Evolutionary conservation across 2,329 filamentous ascomycete genomes (phyloP), one percentile per base, ranked within the genome.

Genomic region (Fusarium agapanthi): DNA sequence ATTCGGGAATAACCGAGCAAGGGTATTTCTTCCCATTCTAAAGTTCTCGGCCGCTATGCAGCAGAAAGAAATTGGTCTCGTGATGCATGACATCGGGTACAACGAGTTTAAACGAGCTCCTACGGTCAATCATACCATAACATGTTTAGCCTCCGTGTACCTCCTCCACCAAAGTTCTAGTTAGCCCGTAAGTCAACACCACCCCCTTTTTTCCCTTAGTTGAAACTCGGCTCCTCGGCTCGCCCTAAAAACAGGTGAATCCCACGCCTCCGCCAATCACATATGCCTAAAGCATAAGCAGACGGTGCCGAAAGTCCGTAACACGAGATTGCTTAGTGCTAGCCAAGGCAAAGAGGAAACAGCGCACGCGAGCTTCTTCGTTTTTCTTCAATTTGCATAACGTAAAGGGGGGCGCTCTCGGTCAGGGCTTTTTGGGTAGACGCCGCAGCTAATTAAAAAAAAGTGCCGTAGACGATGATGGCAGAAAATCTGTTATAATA

Each of bases 281-380:
- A 7, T 11, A 1, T 1, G 4, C 1, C 1, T 5, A 22, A 4
- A 37, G 38, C 22, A 35, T 67, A 67, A 67, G 40, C 57, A 67
- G 37, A 47, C 32, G 62, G 62, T 67, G 65, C 65, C 65, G 65
- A 61, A 67, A 44, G 37, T 37, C 65, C 65, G 65, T 35, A 67
- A 67, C 59, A 67, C 65, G 65, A 67, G 65, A 67, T 67, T 59
- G 66, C 45, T n/a, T 47, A 14, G 43, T 24, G 44, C 44, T 61
- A 54, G 43, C 26, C 26, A 61, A 57, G 26, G 20, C 56, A 67
- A 61, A 61, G 38, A n/a, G 65, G 65, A 61, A 67, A 53, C 62
- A 47, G 16, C 54, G 45, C 65, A 67, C 65, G 40, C 65, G 65
- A 67, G 45, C 51, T 61, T 37, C 20, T 34, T 34, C 34, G 10